Evolutionary conservation across 305 asterid species (phyloP).

Genomic region (Solanum hybrid): DNA sequence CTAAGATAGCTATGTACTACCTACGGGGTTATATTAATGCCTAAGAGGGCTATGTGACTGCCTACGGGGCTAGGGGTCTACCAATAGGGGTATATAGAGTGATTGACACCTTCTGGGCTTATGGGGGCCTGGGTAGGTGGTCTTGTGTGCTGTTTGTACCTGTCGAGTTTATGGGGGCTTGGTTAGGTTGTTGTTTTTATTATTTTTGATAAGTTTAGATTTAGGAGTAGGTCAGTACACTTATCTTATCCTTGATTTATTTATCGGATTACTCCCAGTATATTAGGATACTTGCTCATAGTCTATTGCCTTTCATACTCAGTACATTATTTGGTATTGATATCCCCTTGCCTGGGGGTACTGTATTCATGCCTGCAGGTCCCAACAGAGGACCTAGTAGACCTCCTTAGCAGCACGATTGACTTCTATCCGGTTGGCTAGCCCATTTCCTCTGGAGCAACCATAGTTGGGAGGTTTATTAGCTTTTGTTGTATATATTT

Average conservation of each 20-base stretch:
- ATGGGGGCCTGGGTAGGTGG: neutral
- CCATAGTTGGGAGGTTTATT: neutral
- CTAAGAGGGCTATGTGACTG: neutral
- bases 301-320: neutral
- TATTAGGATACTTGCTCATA: neutral
- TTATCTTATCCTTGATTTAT: neutral
- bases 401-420: neutral
- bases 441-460: neutral
- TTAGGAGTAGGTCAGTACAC: neutral
- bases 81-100: neutral
- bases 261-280: no score
- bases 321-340: no score
- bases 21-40: neutral
- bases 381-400: neutral
- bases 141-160: no score
- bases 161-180: neutral
- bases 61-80: neutral
- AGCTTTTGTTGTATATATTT: neutral
- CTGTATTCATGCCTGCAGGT: neutral
- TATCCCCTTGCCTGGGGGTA: neutral
- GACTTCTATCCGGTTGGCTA: no score
- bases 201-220: no score
- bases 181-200: no score
- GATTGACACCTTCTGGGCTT: neutral
- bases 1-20: neutral